Conservation (phyloP, 179 eudicot species). For the Beta corolliflora region DNA sequence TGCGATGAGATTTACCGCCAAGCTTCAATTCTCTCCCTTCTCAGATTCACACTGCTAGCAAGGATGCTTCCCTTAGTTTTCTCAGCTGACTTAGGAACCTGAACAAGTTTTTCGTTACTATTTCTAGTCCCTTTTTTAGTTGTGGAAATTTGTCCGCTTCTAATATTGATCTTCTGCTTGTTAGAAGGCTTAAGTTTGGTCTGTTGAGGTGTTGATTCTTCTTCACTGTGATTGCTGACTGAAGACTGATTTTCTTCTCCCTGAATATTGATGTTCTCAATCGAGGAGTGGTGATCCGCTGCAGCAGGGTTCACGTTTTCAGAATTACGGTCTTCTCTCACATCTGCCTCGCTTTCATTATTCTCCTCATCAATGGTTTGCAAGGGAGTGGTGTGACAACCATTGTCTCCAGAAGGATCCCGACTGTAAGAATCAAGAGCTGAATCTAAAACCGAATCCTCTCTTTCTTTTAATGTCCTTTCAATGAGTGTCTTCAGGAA, state of each 20-base stretch:
- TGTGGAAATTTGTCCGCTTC: constrained; percentile 21
- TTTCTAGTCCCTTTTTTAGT: constrained; percentile 20
- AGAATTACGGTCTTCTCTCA: constrained; percentile 27
- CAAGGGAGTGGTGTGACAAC: constrained; percentile 37
- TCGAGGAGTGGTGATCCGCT: constrained; percentile 3
- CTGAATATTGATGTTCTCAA: constrained; percentile 16
- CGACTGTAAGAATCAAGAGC: constrained; percentile 36
- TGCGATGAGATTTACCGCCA: constrained; percentile 57
- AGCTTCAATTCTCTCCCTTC: constrained; percentile 69
- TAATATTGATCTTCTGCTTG: constrained; percentile 9
- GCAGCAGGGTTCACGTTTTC: constrained; percentile 10
- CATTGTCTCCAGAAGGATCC: constrained; percentile 61
- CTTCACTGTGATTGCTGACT: constrained; percentile 1
- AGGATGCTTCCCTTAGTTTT: constrained; percentile 50
- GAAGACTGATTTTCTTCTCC: constrained; percentile 16
- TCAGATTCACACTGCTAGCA: constrained; percentile 51
- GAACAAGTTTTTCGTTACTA: constrained; percentile 15
- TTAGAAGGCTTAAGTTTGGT: constrained; percentile 16
- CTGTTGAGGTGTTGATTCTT: constrained; percentile 15
- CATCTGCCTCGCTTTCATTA: constrained; percentile 33
- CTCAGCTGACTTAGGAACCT: constrained; percentile 25
- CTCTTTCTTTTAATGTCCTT: constrained; percentile 72
- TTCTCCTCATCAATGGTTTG: constrained; percentile 44
- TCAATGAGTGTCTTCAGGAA: constrained; percentile 80
- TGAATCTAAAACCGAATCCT: constrained; percentile 51